These are phyloP conservation scores for Saprolegnia diclina DNA, from an alignment of 352 stramenopile genomes.

Conservation along the genomic window DNA sequence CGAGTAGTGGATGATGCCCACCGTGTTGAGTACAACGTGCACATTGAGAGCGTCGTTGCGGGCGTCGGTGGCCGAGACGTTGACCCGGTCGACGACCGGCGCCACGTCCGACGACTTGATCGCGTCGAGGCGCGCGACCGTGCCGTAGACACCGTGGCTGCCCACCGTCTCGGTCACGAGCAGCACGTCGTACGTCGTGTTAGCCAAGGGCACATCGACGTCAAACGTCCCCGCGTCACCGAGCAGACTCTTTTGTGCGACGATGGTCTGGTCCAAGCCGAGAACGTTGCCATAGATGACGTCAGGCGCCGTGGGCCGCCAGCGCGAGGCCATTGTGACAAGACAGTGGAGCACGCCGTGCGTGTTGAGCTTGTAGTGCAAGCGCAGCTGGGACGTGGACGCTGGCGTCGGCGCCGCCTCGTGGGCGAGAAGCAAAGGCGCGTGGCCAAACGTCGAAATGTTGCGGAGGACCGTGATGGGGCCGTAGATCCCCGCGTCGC, in stretches of 20 bases:
- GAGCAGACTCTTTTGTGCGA: conserved; percentile 33
- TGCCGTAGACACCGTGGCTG: conserved; percentile 67
- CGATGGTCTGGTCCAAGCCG: conserved; percentile 48
- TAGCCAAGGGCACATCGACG: conserved; percentile 44
- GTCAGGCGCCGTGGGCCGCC: conserved; percentile 33
- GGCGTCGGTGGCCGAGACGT: conserved; percentile 46
- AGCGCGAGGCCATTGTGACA: conserved; percentile 40
- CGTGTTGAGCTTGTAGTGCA: conserved; percentile 36
- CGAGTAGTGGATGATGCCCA: conserved; percentile 60
- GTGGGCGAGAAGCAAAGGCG: conserved; percentile 61
- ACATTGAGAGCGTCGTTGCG: conserved; percentile 62
- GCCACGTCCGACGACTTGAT: conserved; percentile 49
- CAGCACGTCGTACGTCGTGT: conserved; percentile 62
- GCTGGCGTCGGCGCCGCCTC: conserved; percentile 53
- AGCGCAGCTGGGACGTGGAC: conserved; percentile 40
- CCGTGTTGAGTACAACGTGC: conserved; percentile 39
- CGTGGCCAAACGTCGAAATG: conserved; percentile 55
- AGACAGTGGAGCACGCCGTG: conserved; percentile 55
- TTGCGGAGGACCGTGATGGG: conserved; percentile 37
- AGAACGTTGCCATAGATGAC: conserved; percentile 58
- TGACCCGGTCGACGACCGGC: conserved; percentile 36
- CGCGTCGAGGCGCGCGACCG: conserved; percentile 49
- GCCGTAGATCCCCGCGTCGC: conserved; percentile 58
- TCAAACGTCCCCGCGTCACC: conserved; percentile 49
- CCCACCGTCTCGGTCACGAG: conserved; percentile 62